These are phyloP conservation scores for Phaffia australis DNA, from an alignment of 768 basidiomycete species.

Conservation along the genomic window DNA sequence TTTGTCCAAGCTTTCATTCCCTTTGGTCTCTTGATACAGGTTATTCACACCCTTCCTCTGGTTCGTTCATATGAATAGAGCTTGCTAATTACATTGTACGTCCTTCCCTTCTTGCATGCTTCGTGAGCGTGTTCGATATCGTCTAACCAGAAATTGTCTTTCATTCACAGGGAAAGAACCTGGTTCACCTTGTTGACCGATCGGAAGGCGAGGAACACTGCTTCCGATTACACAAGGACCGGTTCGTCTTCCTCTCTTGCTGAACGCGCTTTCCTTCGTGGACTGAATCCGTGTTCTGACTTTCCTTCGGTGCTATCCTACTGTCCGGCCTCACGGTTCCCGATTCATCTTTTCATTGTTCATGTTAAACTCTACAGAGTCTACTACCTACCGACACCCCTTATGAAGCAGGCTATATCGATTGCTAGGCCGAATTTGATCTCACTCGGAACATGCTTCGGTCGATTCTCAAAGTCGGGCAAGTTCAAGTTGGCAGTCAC, in stretches of 20 bases:
- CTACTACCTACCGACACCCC: conserved; percentile 89
- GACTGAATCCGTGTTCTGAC: neutral
- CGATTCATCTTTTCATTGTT: neutral
- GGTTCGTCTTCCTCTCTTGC: conserved; percentile 36
- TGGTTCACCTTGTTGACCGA: conserved; percentile 88
- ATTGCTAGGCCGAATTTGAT: conserved; percentile 86
- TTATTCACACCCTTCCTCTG: neutral
- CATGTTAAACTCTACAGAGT: conserved; percentile 42
- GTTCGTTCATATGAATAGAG: conserved; percentile 39
- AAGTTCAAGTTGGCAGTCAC: conserved; percentile 98
- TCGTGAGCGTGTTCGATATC: neutral
- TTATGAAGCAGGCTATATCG: conserved; percentile 84
- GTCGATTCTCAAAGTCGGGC: conserved; percentile 92
- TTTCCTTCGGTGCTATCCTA: neutral
- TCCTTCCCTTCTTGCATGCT: conserved; percentile 24
- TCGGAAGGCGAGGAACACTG: conserved; percentile 81
- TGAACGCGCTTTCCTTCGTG: neutral
- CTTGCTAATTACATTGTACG: conserved; percentile 91
- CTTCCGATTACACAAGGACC: conserved; percentile 86
- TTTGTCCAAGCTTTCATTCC: conserved; percentile 25
- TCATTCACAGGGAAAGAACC: conserved; percentile 69
- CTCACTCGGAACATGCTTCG: conserved; percentile 89
- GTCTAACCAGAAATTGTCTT: neutral
- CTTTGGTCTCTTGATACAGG: neutral
- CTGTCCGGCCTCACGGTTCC: neutral